These are phyloP conservation scores for Epichloe sp. DNA, from an alignment of 2,329 filamentous ascomycete species.

Conservation along the genomic window DNA sequence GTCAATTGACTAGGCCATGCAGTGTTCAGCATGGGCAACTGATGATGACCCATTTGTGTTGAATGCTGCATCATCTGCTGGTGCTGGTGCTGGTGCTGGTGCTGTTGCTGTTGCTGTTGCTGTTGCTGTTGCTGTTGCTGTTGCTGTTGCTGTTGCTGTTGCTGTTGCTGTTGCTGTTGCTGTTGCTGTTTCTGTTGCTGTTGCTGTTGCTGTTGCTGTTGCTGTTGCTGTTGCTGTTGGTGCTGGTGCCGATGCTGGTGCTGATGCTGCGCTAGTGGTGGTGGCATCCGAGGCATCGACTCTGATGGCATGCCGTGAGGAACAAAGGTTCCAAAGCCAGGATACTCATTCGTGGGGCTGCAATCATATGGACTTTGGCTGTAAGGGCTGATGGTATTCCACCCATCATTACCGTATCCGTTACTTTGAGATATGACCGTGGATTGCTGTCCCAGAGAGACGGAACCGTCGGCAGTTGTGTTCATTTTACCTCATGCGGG, in stretches of 20 bases:
- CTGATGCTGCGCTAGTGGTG: slow-evolving; percentile 27
- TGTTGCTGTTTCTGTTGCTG: slow-evolving; percentile 9
- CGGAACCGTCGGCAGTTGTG: slow-evolving; percentile 17
- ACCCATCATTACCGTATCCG: slow-evolving; percentile 30
- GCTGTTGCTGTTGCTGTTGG: slow-evolving; percentile 20
- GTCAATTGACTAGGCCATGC: slow-evolving; percentile 76
- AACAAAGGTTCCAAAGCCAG: slow-evolving; percentile 42
- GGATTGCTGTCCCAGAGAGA: slow-evolving; percentile 18
- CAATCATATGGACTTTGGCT: slow-evolving; percentile 41
- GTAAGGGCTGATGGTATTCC: slow-evolving; percentile 47
- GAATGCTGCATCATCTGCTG: slow-evolving; percentile 21
- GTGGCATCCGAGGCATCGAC: slow-evolving; percentile 38
- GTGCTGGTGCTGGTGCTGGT: slow-evolving; percentile 12
- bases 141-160: slow-evolving; percentile 8
- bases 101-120: slow-evolving; percentile 8
- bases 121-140: slow-evolving; percentile 20
- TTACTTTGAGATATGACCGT: slow-evolving; percentile 18
- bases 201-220: slow-evolving; percentile 5
- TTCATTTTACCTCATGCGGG: slow-evolving; percentile 18
- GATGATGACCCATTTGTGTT: slow-evolving; percentile 38
- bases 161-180: slow-evolving; percentile 8
- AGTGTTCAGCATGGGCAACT: slow-evolving; percentile 56
- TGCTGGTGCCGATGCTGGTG: slow-evolving; percentile 3
- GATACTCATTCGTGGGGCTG: slow-evolving; percentile 53
- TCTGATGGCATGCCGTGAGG: slow-evolving; percentile 38